Evolutionary conservation across 1,139 yeast genomes (phyloP), one percentile per base, ranked within the genome.

Genomic region (Candida sanyaensis): DNA sequence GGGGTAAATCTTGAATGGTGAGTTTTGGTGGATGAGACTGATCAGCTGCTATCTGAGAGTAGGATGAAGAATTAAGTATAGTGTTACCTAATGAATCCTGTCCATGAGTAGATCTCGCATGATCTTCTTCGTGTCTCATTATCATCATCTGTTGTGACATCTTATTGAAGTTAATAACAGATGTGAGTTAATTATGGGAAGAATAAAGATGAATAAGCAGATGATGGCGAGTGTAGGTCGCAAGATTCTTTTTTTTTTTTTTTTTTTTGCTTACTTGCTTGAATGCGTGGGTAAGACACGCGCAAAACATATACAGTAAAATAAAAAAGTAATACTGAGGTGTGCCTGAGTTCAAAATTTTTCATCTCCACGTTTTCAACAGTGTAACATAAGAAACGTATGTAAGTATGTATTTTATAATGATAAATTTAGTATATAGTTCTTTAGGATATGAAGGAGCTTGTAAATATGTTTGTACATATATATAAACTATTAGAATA

Each of bases 1-100:
- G 57, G 0, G 92, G 92, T 8, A 86, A 66, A 26, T 72, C 72
- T 50, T 69, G 65, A 33, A 74, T 60, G 36, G 38, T 44, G 11
- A 47, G 6, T 27, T 31, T 37, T 12, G 42, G 51, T 17, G 13
- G 39, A 27, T 11, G 31, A n/a, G 30, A 33, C 27, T 12, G 31
- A 26, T 6, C 33, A 10, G 13, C 4, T 26, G 28, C 6, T 7
- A 12, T 8, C 10, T 17, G 21, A 17, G 11, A 21, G 17, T 32
- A 33, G 28, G n/a, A n/a, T 23, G 29, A 17, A n/a, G 44, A 37
- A 5, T 21, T 29, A 11, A 17, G 47, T 7, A 52, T 44, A 36
- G 60, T 59, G 46, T 61, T 61, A 13, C 64, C 64, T 29, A 60
- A 55, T 21, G 50, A 45, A 46, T 61, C 64, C 27, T 49, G 54